Percentiles rank a stretch among this genome's conserved stretches.
Evolutionary conservation across 345 rosid genomes (phyloP).

Genomic region (Boechera divaricarpa): DNA sequence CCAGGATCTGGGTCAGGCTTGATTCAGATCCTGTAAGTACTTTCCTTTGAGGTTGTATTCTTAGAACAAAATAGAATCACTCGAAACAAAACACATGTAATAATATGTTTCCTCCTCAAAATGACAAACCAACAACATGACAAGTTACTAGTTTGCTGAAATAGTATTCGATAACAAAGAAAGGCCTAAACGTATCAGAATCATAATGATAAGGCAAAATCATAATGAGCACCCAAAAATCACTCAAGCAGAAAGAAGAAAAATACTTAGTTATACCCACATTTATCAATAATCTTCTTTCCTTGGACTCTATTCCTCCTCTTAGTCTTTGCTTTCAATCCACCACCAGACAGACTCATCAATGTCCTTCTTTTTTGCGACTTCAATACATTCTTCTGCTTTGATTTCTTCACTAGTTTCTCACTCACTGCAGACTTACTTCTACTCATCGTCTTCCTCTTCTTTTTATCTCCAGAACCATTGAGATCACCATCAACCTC

Average conservation of each 20-base stretch:
- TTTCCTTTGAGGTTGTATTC: conserved; percentile 35
- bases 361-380: neutral
- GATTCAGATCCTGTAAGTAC: conserved; percentile 48
- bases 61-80: neutral
- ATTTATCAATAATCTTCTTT: neutral
- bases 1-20: conserved; percentile 38
- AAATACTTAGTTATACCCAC: neutral
- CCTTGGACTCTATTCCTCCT: neutral
- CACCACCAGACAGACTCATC: neutral
- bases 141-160: neutral
- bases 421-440: neutral
- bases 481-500: conserved; percentile 24
- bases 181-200: neutral
- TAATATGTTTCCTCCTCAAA: conserved; percentile 20
- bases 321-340: neutral
- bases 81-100: conserved; percentile 19
- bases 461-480: conserved; percentile 36
- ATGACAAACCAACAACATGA: neutral
- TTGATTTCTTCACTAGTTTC: neutral
- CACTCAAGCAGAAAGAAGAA: neutral
- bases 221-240: neutral
- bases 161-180: neutral
- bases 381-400: neutral
- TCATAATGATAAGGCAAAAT: neutral
- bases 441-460: conserved; percentile 21